phyloP scores from a whole-genome alignment of 441 rosid genomes.

The Syzygium syzygioides region DNA sequence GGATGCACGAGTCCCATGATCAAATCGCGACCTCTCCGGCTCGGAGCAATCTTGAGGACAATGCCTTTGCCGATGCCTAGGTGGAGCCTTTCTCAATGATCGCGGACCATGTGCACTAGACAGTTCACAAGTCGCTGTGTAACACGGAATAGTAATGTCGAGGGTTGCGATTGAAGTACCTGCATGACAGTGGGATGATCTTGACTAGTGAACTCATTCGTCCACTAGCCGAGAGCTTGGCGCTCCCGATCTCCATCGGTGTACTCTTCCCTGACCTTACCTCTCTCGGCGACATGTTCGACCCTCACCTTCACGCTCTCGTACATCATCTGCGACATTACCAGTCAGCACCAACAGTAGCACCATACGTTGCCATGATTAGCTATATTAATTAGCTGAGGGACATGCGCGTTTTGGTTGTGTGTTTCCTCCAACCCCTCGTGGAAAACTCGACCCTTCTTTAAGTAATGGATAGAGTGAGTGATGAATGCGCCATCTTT shows the following conservation, averaged over 20 bases:
- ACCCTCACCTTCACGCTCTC: conserved; percentile 47
- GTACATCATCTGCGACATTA: conserved; percentile 31
- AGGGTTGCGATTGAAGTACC: conserved; percentile 18
- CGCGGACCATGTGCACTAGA: conserved; percentile 24
- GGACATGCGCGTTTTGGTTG: not conserved
- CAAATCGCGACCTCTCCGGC: not conserved
- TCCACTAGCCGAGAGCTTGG: conserved; percentile 39
- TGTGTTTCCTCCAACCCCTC: not conserved
- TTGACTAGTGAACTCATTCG: conserved; percentile 32
- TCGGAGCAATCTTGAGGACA: not conserved
- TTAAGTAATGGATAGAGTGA: not conserved
- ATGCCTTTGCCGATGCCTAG: not conserved
- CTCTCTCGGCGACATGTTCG: conserved; percentile 37
- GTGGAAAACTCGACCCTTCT: not conserved
- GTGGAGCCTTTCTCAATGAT: not conserved
- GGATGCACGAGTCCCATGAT: not conserved
- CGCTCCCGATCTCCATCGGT: conserved; percentile 13
- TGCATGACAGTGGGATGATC: conserved; percentile 59
- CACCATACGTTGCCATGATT: not conserved
- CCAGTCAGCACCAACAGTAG: not conserved
- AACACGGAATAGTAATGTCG: not conserved
- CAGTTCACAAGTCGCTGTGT: not conserved
- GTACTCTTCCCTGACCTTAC: conserved; percentile 27
- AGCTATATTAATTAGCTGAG: not conserved
- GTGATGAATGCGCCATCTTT: not conserved